Base-by-base conservation (phyloP, 2,329 filamentous ascomycete genomes). In the Fusarium graminum region DNA sequence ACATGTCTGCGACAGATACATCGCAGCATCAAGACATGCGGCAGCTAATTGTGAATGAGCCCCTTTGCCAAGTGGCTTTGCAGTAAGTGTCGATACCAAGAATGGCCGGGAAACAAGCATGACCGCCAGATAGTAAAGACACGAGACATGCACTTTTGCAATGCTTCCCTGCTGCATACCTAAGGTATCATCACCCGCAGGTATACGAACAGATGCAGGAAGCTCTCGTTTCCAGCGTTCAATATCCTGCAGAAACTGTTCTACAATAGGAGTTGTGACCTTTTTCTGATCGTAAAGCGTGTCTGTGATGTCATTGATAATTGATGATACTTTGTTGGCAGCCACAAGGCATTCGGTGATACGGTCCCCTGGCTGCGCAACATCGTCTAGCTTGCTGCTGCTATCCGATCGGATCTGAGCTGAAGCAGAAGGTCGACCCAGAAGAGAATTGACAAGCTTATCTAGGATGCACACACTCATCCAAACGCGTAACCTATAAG, bases 81-180 rank as follows among this genome's bases (percentile, higher is more conserved):
- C 69, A 6, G 81, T 81, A 2, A 87, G 72, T 4, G 80, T 77
- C 13, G 80, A 83, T 25, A 87, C 83, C 10, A 88, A 72, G 28
- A 88, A 83, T 0, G 85, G 86, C 2, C 86, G 78, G 0, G 85
- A 87, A 4, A 85, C 83, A 1, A 88, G 71, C 19, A 86, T 87
- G 1, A 88, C 83, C 0, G 85, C 83, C 53, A 87, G 86, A 64
- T 88, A 87, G 65, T 88, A 88, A 0, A 83, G 76, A 56, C 85
- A 87, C 1, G 85, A 83, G 7, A 88, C 80, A 53, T 87, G 85
- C 2, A 86, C 77, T 25, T 80, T 85, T 1, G 81, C 82, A 26
- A 86, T 79, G 3, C 80, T 78, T 1, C 76, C 77, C 17, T 79
- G 75, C 2, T 70, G 71, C 4, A n/a, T 36, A n/a, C 52, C 55